Evolutionary conservation across 768 basidiomycete species (phyloP).

Genomic region (Polyporus arcularius): DNA sequence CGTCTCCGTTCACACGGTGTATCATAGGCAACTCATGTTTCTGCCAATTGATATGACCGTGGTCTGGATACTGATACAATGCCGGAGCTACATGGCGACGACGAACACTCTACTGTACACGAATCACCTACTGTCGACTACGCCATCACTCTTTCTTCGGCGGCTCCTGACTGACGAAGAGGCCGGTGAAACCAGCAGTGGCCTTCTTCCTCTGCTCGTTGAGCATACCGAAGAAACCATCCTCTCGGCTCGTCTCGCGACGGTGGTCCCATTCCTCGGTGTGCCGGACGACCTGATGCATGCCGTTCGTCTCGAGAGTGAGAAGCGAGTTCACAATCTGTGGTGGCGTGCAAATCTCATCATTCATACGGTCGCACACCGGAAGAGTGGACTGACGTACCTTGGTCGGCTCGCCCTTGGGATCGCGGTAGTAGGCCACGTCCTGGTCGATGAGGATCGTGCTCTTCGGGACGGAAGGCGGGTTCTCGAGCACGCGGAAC

Average conservation of each 20-base stretch:
- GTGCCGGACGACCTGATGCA: conserved; percentile 39
- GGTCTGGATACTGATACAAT: too few relatives aligned
- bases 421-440: conserved; percentile 44
- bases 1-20: not conserved
- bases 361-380: not conserved
- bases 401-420: conserved; percentile 44
- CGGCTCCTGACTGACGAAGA: conserved; percentile 33
- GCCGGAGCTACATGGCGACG: too few relatives aligned
- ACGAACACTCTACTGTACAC: not conserved
- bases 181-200: conserved; percentile 38
- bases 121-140: not conserved
- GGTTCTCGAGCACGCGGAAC: conserved; percentile 44
- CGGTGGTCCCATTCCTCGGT: conserved; percentile 50
- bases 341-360: too few relatives aligned
- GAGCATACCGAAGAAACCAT: conserved; percentile 46
- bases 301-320: conserved; percentile 40
- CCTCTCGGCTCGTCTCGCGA: conserved; percentile 35
- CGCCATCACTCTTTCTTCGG: conserved; percentile 10
- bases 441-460: conserved; percentile 49
- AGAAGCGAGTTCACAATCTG: conserved; percentile 45
- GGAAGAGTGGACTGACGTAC: conserved; percentile 15
- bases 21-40: not conserved
- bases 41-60: too few relatives aligned
- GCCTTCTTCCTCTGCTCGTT: conserved; percentile 48
- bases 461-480: conserved; percentile 36